These are phyloP conservation scores for Fusarium nygamai DNA, from an alignment of 2,329 filamentous ascomycete genomes.

Conservation along the genomic window DNA sequence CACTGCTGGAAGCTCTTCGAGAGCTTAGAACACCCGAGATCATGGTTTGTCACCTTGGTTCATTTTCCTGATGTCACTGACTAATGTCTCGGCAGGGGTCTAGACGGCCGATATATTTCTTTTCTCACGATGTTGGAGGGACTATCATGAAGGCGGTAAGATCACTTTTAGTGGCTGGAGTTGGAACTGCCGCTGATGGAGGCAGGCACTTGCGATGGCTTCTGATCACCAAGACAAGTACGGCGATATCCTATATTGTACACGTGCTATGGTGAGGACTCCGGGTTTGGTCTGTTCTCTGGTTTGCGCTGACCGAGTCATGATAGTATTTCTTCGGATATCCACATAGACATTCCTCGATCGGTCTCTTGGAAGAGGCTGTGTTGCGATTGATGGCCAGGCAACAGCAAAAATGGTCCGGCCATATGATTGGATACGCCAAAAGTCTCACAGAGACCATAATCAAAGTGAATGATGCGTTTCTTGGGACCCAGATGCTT, in stretches of 20 bases:
- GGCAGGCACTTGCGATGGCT: neutral
- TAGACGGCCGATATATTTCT: constrained; percentile 1
- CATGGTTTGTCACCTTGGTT: neutral
- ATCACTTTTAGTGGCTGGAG: neutral
- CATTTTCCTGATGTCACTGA: rapidly evolving
- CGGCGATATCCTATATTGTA: neutral
- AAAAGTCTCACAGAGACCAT: neutral
- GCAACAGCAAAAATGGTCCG: neutral
- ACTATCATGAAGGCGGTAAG: constrained; percentile 10
- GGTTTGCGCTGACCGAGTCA: neutral
- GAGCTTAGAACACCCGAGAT: neutral
- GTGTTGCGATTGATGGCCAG: neutral
- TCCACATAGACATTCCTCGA: neutral
- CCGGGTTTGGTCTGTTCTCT: rapidly evolving
- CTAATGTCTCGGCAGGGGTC: neutral
- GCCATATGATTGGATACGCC: neutral
- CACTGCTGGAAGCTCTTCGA: neutral
- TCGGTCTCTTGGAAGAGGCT: neutral
- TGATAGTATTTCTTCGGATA: neutral
- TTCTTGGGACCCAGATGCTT: constrained; percentile 6
- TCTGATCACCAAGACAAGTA: neutral
- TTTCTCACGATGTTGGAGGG: constrained; percentile 18
- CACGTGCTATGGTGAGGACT: neutral
- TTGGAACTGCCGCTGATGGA: neutral
- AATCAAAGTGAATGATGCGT: constrained; percentile 3